Base-by-base conservation (phyloP, 75 land plant genomes). In the Gnetum montanum region DNA sequence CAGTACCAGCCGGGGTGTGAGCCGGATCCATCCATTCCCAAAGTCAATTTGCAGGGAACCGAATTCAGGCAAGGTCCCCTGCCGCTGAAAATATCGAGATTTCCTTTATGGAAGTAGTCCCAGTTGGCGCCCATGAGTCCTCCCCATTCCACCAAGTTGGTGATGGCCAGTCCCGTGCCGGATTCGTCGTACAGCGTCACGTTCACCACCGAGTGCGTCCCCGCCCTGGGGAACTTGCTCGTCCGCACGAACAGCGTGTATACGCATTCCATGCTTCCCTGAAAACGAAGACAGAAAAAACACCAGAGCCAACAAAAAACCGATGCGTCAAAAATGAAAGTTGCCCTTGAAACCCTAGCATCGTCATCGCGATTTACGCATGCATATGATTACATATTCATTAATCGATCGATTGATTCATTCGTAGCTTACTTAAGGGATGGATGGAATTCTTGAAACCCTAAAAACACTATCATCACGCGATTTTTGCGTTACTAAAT, bases 1-100 rank as follows among this genome's bases (percentile, higher is more conserved):
- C 70, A 70, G 67, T 74, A 86, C 90, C 90, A 86, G 34, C 90
- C 86, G 11, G 65, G 82, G 68, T 70, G 73, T 11, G 31, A 1
- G 0, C 86, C 83, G 1, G 77, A n/a, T 13, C 90, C 90, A 22
- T 86, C 83, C 49, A 78, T 76, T 3, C 27, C 19, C 19, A 46
- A 8, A 8, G 25, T 4, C 49, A 46, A 23, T 13, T 1, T 46
- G 49, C 49, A 46, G 3, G 22, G 8, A 6, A 6, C 12, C 7
- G 27, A 46, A 0, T 1, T 2, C 4, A 46, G 49, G 27, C 49
- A 46, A 13, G 49, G 49, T 3, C 0, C 27, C 27, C 49, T 25
- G 2, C 7, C 27, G 56, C 78, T 75, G 43, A 75, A 75, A 26
- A 75, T 43, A 57, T 75, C 74, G 19, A 75, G 41, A 13, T 46